These are phyloP conservation scores for Prunus mira DNA, from an alignment of 306 rosid genomes.

Conservation along the genomic window DNA sequence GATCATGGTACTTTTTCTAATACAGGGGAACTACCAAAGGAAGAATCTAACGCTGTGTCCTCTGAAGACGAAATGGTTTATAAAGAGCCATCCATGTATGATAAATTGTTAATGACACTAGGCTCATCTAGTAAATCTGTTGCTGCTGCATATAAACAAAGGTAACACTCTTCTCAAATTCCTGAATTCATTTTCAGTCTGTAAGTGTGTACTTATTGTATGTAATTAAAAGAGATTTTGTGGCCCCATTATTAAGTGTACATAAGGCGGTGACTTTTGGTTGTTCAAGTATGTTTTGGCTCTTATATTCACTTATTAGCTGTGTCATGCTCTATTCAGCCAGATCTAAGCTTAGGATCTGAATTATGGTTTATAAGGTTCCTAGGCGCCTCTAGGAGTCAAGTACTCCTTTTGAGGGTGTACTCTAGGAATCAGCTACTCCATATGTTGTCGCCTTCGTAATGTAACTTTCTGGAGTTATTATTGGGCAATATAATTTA, in stretches of 20 bases:
- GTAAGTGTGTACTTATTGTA: background rate
- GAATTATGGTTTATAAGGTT: background rate
- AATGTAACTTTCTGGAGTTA: background rate
- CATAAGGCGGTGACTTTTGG: background rate
- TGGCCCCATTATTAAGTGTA: background rate
- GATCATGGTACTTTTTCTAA: background rate
- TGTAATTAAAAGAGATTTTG: background rate
- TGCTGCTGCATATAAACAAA: slow-evolving; percentile 34
- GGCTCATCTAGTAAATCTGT: slow-evolving; percentile 38
- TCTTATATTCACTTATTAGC: background rate
- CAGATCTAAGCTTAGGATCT: background rate
- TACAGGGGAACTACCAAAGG: slow-evolving; percentile 17
- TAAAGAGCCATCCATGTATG: slow-evolving; percentile 35
- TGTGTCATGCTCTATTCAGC: background rate
- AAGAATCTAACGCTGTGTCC: slow-evolving; percentile 9
- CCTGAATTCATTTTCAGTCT: background rate
- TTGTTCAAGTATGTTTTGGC: background rate
- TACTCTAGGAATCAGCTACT: background rate
- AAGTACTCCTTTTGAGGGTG: background rate
- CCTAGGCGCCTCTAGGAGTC: background rate
- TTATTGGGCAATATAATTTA: background rate
- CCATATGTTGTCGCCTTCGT: background rate
- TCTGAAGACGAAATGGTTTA: slow-evolving; percentile 27
- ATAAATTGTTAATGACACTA: slow-evolving; percentile 31
- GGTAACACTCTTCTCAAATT: slow-evolving; percentile 24